phyloP scores from a whole-genome alignment of 2,329 filamentous ascomycete species.

The Trichoderma guizhouense region DNA sequence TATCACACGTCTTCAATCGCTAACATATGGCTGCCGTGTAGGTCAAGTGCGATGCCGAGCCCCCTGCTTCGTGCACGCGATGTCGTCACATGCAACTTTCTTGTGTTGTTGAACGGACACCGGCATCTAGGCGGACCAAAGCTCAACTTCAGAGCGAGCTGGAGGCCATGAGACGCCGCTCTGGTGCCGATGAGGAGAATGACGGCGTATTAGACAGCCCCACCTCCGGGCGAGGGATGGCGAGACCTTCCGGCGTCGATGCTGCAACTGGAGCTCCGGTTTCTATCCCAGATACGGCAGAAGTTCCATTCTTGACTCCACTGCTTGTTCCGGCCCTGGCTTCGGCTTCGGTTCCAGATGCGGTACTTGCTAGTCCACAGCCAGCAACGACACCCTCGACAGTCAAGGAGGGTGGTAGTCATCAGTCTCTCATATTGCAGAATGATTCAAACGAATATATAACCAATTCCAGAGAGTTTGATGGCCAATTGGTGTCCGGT shows the following conservation, averaged over 20 bases:
- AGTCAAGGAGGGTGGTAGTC: not conserved
- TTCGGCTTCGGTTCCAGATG: not conserved
- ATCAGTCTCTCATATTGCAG: not conserved
- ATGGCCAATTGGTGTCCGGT: not conserved
- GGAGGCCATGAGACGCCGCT: not conserved
- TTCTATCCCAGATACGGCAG: not conserved
- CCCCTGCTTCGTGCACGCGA: not conserved
- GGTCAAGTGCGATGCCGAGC: conserved; percentile 12
- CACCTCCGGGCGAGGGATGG: not conserved
- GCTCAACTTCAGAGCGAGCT: conserved; percentile 7
- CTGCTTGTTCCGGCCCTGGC: not conserved
- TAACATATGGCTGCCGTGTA: not conserved
- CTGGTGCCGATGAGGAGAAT: not conserved
- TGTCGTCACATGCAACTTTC: conserved; percentile 8
- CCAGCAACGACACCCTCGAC: not conserved
- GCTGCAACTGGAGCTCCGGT: not conserved
- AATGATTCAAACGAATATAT: not conserved
- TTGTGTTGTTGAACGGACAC: not conserved
- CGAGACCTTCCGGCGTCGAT: not conserved
- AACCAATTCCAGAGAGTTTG: not conserved
- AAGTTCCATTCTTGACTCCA: not conserved
- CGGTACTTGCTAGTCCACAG: not conserved
- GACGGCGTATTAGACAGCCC: not conserved
- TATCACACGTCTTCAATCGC: not conserved
- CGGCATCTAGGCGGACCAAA: conserved; percentile 8